Conservation (phyloP, 2,329 filamentous ascomycete genomes). For the Cercospora sp. region DNA sequence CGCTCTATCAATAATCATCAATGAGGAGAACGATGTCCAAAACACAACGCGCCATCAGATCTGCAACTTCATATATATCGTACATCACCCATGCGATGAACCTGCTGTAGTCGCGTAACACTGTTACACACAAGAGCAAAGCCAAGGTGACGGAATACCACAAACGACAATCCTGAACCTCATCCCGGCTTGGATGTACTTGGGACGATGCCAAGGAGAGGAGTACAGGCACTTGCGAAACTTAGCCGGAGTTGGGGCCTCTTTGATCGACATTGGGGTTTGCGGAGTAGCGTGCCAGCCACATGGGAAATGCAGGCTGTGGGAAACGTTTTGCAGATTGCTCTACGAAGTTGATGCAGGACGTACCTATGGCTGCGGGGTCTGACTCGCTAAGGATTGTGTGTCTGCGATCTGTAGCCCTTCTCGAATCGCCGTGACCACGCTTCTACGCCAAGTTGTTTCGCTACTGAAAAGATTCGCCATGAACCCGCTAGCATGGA, state of each 20-base stretch:
- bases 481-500: background rate
- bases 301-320: background rate
- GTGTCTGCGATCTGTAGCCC: background rate
- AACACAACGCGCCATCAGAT: background rate
- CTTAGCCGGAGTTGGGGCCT: background rate
- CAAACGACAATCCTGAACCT: conserved; percentile 4
- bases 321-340: background rate
- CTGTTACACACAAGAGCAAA: conserved; percentile 4
- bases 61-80: background rate
- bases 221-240: conserved; percentile 1
- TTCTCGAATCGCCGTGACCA: background rate
- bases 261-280: conserved; percentile 3
- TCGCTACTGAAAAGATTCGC: background rate
- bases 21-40: background rate
- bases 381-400: background rate
- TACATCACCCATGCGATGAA: background rate
- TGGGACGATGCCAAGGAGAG: conserved; percentile 15
- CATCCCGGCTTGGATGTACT: conserved; percentile 10
- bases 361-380: background rate
- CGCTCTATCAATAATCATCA: background rate
- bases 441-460: background rate
- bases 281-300: background rate
- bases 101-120: background rate
- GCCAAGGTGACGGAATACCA: conserved; percentile 17
- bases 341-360: background rate